These are phyloP conservation scores for Xylogone sp. DNA, from an alignment of 2,329 filamentous ascomycete genomes.

Conservation along the genomic window DNA sequence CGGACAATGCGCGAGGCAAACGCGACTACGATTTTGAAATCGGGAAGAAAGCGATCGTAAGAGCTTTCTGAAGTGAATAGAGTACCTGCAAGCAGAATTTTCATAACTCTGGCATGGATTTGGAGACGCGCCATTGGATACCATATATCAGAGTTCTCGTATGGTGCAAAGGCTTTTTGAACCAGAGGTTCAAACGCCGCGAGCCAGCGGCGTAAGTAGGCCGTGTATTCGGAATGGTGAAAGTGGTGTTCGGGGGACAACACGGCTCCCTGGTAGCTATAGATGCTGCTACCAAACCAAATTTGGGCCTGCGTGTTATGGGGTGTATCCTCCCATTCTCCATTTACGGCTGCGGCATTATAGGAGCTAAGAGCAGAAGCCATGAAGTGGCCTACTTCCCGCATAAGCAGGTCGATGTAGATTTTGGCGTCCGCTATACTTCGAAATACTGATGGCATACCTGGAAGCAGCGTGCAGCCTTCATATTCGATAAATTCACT, in stretches of 20 bases:
- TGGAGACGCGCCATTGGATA: neutral
- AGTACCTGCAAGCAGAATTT: constrained; percentile 10
- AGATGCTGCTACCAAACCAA: neutral
- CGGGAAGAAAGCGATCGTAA: constrained; percentile 12
- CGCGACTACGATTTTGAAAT: constrained; percentile 9
- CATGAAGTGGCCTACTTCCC: constrained; percentile 9
- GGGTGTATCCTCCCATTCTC: neutral
- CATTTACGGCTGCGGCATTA: neutral
- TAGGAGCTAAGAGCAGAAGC: neutral
- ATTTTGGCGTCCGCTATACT: constrained; percentile 8
- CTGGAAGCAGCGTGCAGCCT: constrained; percentile 4
- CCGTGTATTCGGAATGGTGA: neutral
- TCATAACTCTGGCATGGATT: neutral
- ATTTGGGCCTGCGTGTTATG: neutral
- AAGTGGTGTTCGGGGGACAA: neutral
- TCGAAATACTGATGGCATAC: constrained; percentile 8
- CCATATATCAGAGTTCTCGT: neutral
- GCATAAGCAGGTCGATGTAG: constrained; percentile 10
- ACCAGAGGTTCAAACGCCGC: constrained; percentile 2
- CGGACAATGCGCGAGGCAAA: constrained; percentile 1
- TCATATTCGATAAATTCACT: constrained; percentile 4
- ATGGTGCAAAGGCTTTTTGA: neutral
- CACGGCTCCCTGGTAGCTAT: neutral
- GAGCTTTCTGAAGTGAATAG: constrained; percentile 11
- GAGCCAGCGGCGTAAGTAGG: constrained; percentile 1